A percentile compares a stretch with the other conserved stretches of the same genome.
Conservation (phyloP, 495 filamentous ascomycete genomes). For the Talaromyces trachyspermus region DNA sequence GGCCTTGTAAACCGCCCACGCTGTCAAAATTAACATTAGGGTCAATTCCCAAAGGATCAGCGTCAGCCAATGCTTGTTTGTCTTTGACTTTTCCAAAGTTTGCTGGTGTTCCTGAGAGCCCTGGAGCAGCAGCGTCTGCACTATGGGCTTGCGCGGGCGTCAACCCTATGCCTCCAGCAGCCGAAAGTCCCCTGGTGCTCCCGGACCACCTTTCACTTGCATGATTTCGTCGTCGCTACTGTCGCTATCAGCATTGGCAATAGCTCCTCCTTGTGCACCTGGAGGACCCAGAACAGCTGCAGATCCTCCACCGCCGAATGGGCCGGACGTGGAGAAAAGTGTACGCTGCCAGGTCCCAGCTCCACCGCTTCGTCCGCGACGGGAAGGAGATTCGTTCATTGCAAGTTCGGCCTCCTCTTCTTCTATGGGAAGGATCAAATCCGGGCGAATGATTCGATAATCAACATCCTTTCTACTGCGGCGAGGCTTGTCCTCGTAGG, state of each 20-base stretch:
- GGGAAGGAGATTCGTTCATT: constrained; percentile 58
- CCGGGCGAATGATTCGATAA: constrained; percentile 70
- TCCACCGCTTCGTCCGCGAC: constrained; percentile 49
- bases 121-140: constrained; percentile 57
- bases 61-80: constrained; percentile 72
- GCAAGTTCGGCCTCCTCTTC: constrained; percentile 59
- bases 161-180: constrained; percentile 46
- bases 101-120: constrained; percentile 58
- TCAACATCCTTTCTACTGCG: constrained; percentile 56
- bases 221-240: constrained; percentile 89
- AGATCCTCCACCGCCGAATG: constrained; percentile 78
- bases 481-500: constrained; percentile 50
- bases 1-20: constrained; percentile 82
- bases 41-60: constrained; percentile 89
- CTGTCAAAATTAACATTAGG: constrained; percentile 84
- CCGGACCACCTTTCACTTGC: constrained; percentile 42
- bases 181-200: constrained; percentile 62
- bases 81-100: constrained; percentile 89
- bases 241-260: constrained; percentile 80
- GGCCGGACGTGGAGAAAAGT: constrained; percentile 79
- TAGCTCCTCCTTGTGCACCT: constrained; percentile 61
- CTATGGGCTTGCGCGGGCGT: constrained; percentile 54
- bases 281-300: constrained; percentile 68
- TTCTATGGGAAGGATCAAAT: constrained; percentile 54
- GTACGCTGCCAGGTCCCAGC: constrained; percentile 58